phyloP scores from a whole-genome alignment of 1,284 basidiomycete species.

The Prillingera fragicola region DNA sequence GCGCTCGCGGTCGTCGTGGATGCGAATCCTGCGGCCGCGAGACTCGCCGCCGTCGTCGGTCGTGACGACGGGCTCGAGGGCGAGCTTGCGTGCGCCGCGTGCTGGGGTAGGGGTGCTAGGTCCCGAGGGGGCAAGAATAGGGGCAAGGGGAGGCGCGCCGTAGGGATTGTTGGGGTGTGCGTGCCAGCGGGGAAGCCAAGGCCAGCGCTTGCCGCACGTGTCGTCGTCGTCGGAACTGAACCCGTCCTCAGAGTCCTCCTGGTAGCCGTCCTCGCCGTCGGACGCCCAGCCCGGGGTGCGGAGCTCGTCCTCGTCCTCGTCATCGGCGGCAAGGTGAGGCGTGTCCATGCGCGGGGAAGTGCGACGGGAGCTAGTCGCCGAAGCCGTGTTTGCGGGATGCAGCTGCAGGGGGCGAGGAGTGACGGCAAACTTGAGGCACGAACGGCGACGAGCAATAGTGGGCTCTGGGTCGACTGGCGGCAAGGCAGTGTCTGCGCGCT shows the following conservation, averaged over 20 bases:
- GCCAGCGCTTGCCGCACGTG: no score
- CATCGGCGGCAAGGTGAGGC: background rate
- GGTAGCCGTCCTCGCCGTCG: constrained; percentile 16
- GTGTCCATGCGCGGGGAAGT: constrained; percentile 1
- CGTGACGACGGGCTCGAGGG: constrained; percentile 1
- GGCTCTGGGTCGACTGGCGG: no score
- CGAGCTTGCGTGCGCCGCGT: no score
- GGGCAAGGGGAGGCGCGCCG: no score
- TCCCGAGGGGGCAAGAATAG: no score
- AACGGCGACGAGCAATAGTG: constrained; percentile 9
- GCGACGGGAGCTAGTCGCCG: background rate
- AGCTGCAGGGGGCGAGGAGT: constrained; percentile 17
- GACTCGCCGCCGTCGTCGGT: constrained; percentile 9
- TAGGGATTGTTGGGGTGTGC: no score
- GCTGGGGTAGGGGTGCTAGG: no score
- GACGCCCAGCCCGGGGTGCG: constrained; percentile 6
- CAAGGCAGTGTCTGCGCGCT: no score
- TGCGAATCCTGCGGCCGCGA: constrained; percentile 9
- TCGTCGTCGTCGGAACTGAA: constrained; percentile 17
- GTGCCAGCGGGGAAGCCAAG: no score
- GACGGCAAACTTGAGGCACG: constrained; percentile 22
- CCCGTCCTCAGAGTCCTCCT: constrained; percentile 22
- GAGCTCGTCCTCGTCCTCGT: constrained; percentile 10
- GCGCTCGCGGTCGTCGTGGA: constrained; percentile 8
- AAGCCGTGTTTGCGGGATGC: background rate